Conservation (phyloP, 371 early-diverging fungal species). For the Mortierella sp. region DNA sequence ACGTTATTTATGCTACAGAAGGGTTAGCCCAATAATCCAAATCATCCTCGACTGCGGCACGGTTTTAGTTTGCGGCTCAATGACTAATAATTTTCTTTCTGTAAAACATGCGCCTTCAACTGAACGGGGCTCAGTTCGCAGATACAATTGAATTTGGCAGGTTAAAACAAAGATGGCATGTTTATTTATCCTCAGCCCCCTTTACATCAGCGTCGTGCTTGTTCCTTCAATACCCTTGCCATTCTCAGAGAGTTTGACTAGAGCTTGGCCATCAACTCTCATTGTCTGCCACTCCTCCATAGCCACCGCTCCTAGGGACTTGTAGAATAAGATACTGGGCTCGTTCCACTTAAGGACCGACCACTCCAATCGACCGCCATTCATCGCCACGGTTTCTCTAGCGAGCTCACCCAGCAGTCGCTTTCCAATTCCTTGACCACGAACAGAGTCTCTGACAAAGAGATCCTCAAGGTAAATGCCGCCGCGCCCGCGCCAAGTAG, state of each 20-base stretch:
- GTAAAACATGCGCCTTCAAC: conserved; percentile 1
- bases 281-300: conserved; percentile 79
- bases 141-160: no score
- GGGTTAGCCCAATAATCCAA: conserved; percentile 3
- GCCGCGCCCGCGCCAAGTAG: conserved; percentile 79
- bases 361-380: conserved; percentile 87
- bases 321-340: conserved; percentile 72
- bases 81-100: neutral
- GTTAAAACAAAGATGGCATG: neutral
- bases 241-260: conserved; percentile 63
- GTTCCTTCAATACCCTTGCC: conserved; percentile 32
- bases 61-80: neutral
- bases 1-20: neutral
- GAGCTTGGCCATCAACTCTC: conserved; percentile 70
- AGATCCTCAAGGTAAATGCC: conserved; percentile 91
- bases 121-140: no score
- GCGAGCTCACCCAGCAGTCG: conserved; percentile 78
- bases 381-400: conserved; percentile 68
- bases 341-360: conserved; percentile 83
- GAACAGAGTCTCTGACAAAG: conserved; percentile 74
- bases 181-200: neutral
- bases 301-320: conserved; percentile 70
- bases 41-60: conserved; percentile 10
- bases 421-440: conserved; percentile 83
- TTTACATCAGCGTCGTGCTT: conserved; percentile 36